phyloP scores from a whole-genome alignment of 352 stramenopile species.

The Phytophthora meadii region DNA sequence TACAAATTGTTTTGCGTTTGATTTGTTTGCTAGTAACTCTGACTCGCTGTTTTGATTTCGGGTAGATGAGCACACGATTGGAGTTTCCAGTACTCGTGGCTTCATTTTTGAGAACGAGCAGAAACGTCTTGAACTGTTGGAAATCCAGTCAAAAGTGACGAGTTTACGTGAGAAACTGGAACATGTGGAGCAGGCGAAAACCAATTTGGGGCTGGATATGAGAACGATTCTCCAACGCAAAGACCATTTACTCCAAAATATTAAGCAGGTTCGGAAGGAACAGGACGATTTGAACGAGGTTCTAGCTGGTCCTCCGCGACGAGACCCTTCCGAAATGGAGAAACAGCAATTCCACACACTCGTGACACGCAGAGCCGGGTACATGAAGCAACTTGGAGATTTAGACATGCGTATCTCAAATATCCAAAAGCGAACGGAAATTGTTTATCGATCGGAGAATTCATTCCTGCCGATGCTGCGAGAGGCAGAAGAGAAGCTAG shows the following conservation, averaged over 20 bases:
- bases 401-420: constrained; percentile 50
- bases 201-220: constrained; percentile 48
- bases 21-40: constrained; percentile 4
- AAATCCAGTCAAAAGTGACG: constrained; percentile 57
- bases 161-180: constrained; percentile 65
- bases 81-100: constrained; percentile 44
- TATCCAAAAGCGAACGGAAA: constrained; percentile 55
- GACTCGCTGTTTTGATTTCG: background rate
- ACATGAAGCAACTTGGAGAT: constrained; percentile 60
- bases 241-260: constrained; percentile 48
- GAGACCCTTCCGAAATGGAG: constrained; percentile 66
- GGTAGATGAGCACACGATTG: constrained; percentile 59
- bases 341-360: constrained; percentile 70
- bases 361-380: constrained; percentile 46
- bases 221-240: constrained; percentile 60
- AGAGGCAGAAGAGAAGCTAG: constrained; percentile 32
- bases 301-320: constrained; percentile 65
- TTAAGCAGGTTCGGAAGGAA: constrained; percentile 55
- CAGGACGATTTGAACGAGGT: constrained; percentile 53
- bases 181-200: constrained; percentile 49
- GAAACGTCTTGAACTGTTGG: constrained; percentile 54
- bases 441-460: constrained; percentile 47
- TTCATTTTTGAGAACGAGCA: constrained; percentile 63
- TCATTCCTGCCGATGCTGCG: constrained; percentile 48
- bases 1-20: constrained; percentile 16